Percentiles rank a stretch among this genome's conserved stretches.
These are phyloP conservation scores for Neospermospora avenae DNA, from an alignment of 2,329 filamentous ascomycete genomes.

Conservation along the genomic window DNA sequence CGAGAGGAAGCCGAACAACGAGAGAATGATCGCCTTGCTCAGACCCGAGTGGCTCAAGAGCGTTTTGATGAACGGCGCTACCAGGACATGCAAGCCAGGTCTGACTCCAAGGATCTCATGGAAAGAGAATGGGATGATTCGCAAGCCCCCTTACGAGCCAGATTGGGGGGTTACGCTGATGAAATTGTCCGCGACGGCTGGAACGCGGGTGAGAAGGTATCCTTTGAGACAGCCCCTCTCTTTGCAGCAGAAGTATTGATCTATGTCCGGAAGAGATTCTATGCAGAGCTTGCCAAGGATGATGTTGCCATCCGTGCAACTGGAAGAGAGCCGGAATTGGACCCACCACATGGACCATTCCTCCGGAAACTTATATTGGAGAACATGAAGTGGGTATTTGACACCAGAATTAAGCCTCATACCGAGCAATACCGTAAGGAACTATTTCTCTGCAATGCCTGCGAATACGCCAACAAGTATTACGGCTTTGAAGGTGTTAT, in stretches of 20 bases:
- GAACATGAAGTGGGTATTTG: constrained; percentile 85
- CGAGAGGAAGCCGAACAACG: constrained; percentile 60
- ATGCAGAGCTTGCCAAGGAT: constrained; percentile 55
- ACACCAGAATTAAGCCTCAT: constrained; percentile 68
- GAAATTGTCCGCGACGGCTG: constrained; percentile 65
- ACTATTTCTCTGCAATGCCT: constrained; percentile 71
- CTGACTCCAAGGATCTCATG: constrained; percentile 53
- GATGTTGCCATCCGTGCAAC: constrained; percentile 45
- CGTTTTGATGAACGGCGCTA: constrained; percentile 32
- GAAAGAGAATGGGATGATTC: constrained; percentile 69
- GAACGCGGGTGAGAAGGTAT: constrained; percentile 60
- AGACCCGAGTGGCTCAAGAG: constrained; percentile 39
- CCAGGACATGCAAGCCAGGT: constrained; percentile 38
- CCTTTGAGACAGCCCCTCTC: constrained; percentile 58
- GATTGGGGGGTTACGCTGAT: constrained; percentile 64
- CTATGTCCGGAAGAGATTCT: constrained; percentile 65
- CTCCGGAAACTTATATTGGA: constrained; percentile 68
- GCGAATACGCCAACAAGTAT: constrained; percentile 60
- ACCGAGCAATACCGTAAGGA: constrained; percentile 67
- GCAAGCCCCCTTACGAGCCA: constrained; percentile 64
- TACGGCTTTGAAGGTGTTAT: constrained; percentile 77
- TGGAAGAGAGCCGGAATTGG: constrained; percentile 43
- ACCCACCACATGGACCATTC: constrained; percentile 51
- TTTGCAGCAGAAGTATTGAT: constrained; percentile 72
- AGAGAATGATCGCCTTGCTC: constrained; percentile 41